Evolutionary conservation across 768 basidiomycete species (phyloP), one percentile per base, ranked within the genome.

Genomic region (Austroboletus eburneus): DNA sequence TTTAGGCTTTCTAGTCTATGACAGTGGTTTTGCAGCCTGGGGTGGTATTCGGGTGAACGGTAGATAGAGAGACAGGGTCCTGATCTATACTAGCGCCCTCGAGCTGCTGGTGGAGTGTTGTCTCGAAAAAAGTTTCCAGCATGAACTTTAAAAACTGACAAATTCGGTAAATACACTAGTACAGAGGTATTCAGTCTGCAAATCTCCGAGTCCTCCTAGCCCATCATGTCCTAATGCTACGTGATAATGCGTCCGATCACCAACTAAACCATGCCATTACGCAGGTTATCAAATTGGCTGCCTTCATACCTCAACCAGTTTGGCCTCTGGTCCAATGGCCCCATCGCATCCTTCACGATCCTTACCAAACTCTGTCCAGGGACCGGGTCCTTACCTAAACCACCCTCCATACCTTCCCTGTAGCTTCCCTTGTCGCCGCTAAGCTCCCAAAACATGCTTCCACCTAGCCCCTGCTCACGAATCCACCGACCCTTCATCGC

Each of bases 371-470:
- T 89, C 50, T 65, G 62, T 4, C 90, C 83, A 24, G 81, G 78
- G 53, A 85, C 79, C 3, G 75, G 72, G 22, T 85, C 85, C 65
- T 92, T 92, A 2, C 88, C 89, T 2, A 69, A 73, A 3, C 87
- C 86, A 8, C 69, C 67, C 52, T 91, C 87, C 80, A 90, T 83
- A 13, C 79, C 86, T 32, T 85, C 80, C 42, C 87, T 76, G 24
- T 64, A 56, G 5, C 69, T 69, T 2, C 80, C 80, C 63, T 91
- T 91, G 69, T 97, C 95, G 3, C 90, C 91, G 55, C 85, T 87
- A 34, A 95, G 72, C 64, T 94, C 91, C 91, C 90, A 92, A 56
- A 85, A 85, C 96, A 99, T 99, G 45, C 86, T 87, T 0, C 96
- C 96, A 6, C 88, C 90, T 4, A 98, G 69, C 0, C 80, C 78